phyloP scores from a whole-genome alignment of 805 yeast species.

The Clavispora santaluciae region DNA sequence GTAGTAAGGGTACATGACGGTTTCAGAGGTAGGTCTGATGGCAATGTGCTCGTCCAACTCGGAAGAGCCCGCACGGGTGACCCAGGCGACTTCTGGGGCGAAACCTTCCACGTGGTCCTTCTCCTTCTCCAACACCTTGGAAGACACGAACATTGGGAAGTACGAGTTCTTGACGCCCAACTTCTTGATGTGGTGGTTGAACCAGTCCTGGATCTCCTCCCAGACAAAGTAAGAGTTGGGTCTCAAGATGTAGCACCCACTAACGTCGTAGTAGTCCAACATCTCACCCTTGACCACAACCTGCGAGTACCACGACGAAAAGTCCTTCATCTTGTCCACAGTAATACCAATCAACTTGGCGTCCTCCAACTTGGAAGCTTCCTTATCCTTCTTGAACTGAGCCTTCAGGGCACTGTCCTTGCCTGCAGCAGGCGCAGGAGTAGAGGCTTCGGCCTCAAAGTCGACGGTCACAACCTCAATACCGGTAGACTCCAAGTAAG shows the following conservation, averaged over 20 bases:
- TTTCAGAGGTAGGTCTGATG: conserved; percentile 98
- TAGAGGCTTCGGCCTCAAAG: conserved; percentile 40
- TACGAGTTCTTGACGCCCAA: conserved; percentile 93
- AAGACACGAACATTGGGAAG: conserved; percentile 98
- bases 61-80: conserved; percentile 89
- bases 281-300: conserved; percentile 94
- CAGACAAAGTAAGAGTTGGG: conserved; percentile 93
- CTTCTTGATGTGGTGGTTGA: conserved; percentile 72
- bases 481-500: conserved; percentile 45
- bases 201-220: conserved; percentile 90
- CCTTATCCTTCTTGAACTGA: conserved; percentile 33
- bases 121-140: conserved; percentile 90
- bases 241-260: conserved; percentile 96
- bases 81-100: conserved; percentile 99
- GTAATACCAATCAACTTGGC: conserved; percentile 95
- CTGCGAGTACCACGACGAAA: conserved; percentile 97
- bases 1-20: conserved; percentile 99
- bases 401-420: conserved; percentile 22
- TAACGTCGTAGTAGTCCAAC: conserved; percentile 97
- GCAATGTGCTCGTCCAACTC: conserved; percentile 98
- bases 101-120: conserved; percentile 98
- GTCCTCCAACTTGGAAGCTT: conserved; percentile 62
- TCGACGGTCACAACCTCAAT: conserved; percentile 54
- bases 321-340: conserved; percentile 85
- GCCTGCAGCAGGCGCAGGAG: conserved; percentile 26